Evolutionary conservation across 2,329 filamentous ascomycete species (phyloP).

Genomic region (Pseudogymnoascus sp.): DNA sequence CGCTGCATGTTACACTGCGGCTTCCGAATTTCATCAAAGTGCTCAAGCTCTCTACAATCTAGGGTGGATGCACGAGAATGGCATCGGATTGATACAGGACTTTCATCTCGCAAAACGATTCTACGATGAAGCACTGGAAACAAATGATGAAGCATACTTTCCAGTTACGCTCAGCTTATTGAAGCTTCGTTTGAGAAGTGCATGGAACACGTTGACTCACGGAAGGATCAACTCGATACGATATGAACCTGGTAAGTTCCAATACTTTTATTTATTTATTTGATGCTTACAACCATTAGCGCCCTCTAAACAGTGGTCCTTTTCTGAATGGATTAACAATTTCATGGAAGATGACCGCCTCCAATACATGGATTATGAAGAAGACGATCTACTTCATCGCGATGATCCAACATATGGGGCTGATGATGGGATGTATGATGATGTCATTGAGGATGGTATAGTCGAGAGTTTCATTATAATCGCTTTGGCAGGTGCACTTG

Average conservation of each 20-base stretch:
- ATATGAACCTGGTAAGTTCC: conserved; percentile 71
- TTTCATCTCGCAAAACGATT: conserved; percentile 95
- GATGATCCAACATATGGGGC: conserved; percentile 51
- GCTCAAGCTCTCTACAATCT: conserved; percentile 96
- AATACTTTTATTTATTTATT: not conserved
- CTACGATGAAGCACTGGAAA: conserved; percentile 87
- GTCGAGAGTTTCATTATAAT: conserved; percentile 82
- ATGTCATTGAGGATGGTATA: conserved; percentile 68
- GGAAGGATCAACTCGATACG: conserved; percentile 90
- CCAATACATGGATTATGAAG: conserved; percentile 55
- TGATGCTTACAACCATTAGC: conserved; percentile 42
- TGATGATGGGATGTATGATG: conserved; percentile 52
- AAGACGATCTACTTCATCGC: conserved; percentile 35
- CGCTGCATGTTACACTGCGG: conserved; percentile 84
- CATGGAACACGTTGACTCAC: conserved; percentile 89
- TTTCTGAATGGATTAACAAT: conserved; percentile 79
- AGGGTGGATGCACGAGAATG: conserved; percentile 99
- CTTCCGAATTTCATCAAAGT: conserved; percentile 84
- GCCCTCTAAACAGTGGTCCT: conserved; percentile 65
- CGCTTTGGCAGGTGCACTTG: conserved; percentile 65
- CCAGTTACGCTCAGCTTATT: conserved; percentile 84
- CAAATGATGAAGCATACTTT: conserved; percentile 88
- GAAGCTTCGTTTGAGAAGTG: conserved; percentile 77
- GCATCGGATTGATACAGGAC: conserved; percentile 84
- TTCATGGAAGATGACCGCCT: conserved; percentile 64